Conservation (phyloP, 768 basidiomycete species). For the Russula foetens region DNA sequence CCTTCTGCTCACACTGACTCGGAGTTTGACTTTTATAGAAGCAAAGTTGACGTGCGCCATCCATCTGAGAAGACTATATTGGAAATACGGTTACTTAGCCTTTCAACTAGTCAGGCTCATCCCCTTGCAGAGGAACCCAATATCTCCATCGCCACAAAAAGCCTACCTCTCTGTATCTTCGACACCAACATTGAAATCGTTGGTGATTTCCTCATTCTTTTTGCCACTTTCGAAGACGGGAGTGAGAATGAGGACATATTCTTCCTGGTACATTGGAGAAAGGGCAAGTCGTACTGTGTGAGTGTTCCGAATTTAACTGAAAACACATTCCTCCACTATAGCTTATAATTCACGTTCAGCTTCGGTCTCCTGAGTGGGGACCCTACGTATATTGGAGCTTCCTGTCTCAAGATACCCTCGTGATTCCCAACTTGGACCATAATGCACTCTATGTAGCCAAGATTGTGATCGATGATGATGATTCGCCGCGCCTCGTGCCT, state of each 20-base stretch:
- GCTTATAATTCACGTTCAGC: not conserved
- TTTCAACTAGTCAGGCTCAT: conserved; percentile 15
- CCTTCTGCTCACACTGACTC: not conserved
- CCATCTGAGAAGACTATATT: not conserved
- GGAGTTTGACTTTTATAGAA: not conserved
- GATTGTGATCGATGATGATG: too few relatives aligned
- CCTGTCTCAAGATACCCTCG: too few relatives aligned
- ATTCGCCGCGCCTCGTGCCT: too few relatives aligned
- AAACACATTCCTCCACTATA: not conserved
- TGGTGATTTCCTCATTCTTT: conserved; percentile 13
- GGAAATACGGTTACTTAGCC: conserved; percentile 12
- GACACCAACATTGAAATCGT: conserved; percentile 17
- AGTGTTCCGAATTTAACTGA: conserved; percentile 13
- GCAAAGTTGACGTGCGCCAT: not conserved
- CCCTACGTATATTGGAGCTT: conserved; percentile 23
- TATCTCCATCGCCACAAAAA: conserved; percentile 6
- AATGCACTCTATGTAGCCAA: conserved; percentile 22
- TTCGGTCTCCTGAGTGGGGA: conserved; percentile 4
- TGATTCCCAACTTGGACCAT: not conserved
- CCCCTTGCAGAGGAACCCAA: conserved; percentile 8
- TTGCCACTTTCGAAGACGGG: conserved; percentile 11
- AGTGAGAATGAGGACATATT: conserved; percentile 15
- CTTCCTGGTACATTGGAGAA: conserved; percentile 25
- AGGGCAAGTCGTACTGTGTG: conserved; percentile 20
- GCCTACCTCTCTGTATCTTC: not conserved